Evolutionary conservation across 148 eudicot genomes (phyloP), one percentile per base, ranked within the genome.

Genomic region (Cornus suecica): DNA sequence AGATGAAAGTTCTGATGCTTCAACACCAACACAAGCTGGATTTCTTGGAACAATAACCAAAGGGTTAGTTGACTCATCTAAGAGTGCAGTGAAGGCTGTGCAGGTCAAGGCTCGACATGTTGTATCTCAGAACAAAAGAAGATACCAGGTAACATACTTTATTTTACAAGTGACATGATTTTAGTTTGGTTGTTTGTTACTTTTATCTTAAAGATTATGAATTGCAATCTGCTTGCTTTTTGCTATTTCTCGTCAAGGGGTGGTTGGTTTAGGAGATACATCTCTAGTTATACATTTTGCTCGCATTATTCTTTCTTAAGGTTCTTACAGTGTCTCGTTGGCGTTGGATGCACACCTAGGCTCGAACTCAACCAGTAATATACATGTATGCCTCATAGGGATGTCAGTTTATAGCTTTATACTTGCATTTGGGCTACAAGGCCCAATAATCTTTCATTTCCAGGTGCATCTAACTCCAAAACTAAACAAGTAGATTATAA

Each of bases 81-180:
- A 86, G 84, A 95, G 80, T 74, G 99, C 97, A 14, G 99, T 88
- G 66, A 95, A 92, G 86, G 99, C 97, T 52, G 99, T 95, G 70
- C 86, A 87, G 74, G 96, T 92, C 64, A 95, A 92, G 86, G 99
- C 99, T 76, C 92, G 99, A 15, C 99, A 92, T 89, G 99, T 80
- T 81, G 99, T 95, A 48, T 95, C 99, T 23, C 99, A 95, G 83
- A 95, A 95, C 74, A 95, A 95, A 82, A 87, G 97, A 86, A 92
- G 99, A 92, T 95, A 89, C 75, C 99, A 91, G 97, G 99, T 92
- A 77, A 61, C 54, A 25, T 73, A 26, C 71, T 72, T 37, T 22
- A 31, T 28, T 4, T 25, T 32, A 6, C n/a, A 16, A n/a, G 62
- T 58, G n/a, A 16, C n/a, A 13, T 34, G 28, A 51, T 37, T 48